Base-by-base conservation (phyloP, 1,284 basidiomycete genomes). In the Sutorius eximius region DNA sequence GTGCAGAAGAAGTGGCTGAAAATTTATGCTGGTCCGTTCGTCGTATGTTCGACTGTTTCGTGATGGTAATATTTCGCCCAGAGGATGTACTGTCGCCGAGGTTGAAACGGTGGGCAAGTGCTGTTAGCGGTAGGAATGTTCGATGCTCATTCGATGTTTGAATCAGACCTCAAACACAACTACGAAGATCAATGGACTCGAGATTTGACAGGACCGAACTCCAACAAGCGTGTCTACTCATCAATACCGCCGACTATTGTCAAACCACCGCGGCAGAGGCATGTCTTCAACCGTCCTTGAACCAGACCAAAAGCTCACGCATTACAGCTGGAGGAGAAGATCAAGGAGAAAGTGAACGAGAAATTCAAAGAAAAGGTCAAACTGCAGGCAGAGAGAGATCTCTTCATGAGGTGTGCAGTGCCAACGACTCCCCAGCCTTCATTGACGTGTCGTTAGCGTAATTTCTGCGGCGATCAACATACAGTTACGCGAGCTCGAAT, bases 181-280 rank as follows among this genome's bases (percentile, higher is more conserved):
- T 74, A 51, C 83, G 93, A 6, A 82, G 80, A 60, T 95, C 93
- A 0, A 75, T 78, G 15, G 95, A 97, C 50, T 82, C 84, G 1
- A 81, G 88, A n/a, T 81, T 83, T 33, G 93, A 94, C 66, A 59
- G 82, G 5, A 77, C 78, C 12, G 87, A 94, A 56, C 71, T 97
- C 34, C 87, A 85, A 61, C 91, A 89, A 59, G 85, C 91, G 1
- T 94, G 91, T 65, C 76, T 93, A 18, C 76, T 97, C 22, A 86
- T 99, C 67, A 99, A 99, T 68, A 99, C 97, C 0, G 95, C 95
- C 2, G 96, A 99, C 66, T 99, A 99, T 72, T 99, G 97, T 70
- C 89, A 94, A 62, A 88, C 85, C 5, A 99, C 96, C 2, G 91
- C 94, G 2, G 69, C 85, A 20, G 94, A 97, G 80, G 92, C 87